Conservation (phyloP, 768 basidiomycete species). For the Lyophyllum decastes region DNA sequence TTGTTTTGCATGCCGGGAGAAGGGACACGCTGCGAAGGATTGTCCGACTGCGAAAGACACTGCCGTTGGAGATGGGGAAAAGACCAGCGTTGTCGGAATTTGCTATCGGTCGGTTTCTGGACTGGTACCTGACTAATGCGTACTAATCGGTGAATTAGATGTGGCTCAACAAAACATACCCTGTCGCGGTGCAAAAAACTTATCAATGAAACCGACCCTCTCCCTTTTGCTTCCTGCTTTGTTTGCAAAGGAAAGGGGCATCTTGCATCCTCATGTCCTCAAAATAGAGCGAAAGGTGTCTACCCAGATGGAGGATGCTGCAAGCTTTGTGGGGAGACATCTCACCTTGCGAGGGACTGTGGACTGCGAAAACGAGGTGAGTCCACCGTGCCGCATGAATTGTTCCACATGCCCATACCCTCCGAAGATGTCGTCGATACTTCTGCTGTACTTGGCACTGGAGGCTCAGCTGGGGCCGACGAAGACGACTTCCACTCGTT, state of each 20-base stretch:
- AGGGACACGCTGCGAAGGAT: slow-evolving; percentile 81
- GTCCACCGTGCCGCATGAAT: slow-evolving; percentile 3
- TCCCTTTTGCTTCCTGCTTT: slow-evolving; percentile 91
- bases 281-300: slow-evolving; percentile 78
- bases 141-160: slow-evolving; percentile 36
- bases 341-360: slow-evolving; percentile 87
- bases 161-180: slow-evolving; percentile 77
- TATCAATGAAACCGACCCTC: slow-evolving; percentile 59
- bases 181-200: slow-evolving; percentile 78
- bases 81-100: slow-evolving; percentile 45
- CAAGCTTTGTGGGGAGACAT: slow-evolving; percentile 83
- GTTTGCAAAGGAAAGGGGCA: slow-evolving; percentile 86
- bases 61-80: slow-evolving; percentile 14
- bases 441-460: slow-evolving; percentile 42
- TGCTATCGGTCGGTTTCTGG: slow-evolving; percentile 63
- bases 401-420: not conserved
- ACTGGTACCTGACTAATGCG: not conserved
- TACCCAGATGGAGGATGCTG: slow-evolving; percentile 92
- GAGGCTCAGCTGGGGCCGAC: slow-evolving; percentile 73
- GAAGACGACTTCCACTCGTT: slow-evolving; percentile 93
- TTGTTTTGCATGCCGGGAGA: slow-evolving; percentile 86
- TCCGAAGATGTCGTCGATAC: slow-evolving; percentile 37
- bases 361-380: slow-evolving; percentile 59
- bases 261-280: slow-evolving; percentile 79
- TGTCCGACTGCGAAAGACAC: slow-evolving; percentile 56